Evolutionary conservation across 495 filamentous ascomycete genomes (phyloP).

Genomic region (Tuber melanosporum): DNA sequence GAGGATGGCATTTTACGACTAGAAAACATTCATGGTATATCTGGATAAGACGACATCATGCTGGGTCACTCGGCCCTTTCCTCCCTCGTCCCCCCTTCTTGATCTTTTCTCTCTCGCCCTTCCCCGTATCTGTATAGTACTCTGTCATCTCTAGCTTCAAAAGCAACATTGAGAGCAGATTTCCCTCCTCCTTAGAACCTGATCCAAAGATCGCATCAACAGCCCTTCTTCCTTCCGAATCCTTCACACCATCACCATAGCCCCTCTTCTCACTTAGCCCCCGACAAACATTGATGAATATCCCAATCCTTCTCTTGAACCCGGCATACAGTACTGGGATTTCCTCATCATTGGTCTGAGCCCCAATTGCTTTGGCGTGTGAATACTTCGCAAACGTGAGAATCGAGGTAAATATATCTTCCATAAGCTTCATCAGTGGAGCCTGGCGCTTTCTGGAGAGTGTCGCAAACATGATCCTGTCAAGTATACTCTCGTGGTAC

Average conservation of each 20-base stretch:
- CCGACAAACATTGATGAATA: conserved; percentile 60
- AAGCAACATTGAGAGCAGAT: conserved; percentile 52
- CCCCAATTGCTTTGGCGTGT: conserved; percentile 45
- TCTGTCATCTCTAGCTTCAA: conserved; percentile 57
- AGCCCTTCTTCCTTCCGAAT: conserved; percentile 42
- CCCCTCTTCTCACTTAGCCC: conserved; percentile 56
- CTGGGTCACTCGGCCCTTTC: not conserved
- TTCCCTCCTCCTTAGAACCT: conserved; percentile 42
- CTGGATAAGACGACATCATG: not conserved
- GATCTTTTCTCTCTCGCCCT: not conserved
- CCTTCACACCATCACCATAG: conserved; percentile 48
- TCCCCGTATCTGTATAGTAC: conserved; percentile 46
- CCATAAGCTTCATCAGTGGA: conserved; percentile 64
- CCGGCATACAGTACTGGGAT: conserved; percentile 53
- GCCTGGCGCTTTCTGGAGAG: conserved; percentile 64
- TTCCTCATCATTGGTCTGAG: conserved; percentile 45
- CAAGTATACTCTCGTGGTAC: conserved; percentile 70
- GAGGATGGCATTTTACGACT: not conserved
- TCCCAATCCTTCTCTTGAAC: conserved; percentile 61
- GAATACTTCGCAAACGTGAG: conserved; percentile 59
- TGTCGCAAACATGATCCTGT: conserved; percentile 67
- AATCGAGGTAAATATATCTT: conserved; percentile 67
- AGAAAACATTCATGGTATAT: not conserved
- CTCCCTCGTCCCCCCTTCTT: not conserved
- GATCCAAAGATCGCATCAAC: conserved; percentile 38